Percentiles rank a stretch among this genome's conserved stretches.
These are phyloP conservation scores for Forsythia suspensa DNA, from an alignment of 257 asterid genomes.

Conservation along the genomic window DNA sequence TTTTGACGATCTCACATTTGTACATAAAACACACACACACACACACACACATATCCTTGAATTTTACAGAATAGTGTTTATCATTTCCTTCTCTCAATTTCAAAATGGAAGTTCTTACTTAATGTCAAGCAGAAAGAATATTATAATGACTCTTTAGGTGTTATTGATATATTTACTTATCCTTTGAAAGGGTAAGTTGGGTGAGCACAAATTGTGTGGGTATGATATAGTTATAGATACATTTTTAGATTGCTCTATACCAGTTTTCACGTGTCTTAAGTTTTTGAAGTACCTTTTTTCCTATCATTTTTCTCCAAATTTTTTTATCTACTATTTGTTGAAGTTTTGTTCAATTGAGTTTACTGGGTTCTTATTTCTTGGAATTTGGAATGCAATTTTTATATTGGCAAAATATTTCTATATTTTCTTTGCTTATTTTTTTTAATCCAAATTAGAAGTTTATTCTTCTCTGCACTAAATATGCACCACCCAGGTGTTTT, in stretches of 20 bases:
- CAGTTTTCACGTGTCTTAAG: background rate
- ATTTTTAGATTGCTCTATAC: background rate
- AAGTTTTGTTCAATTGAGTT: slow-evolving; percentile 3
- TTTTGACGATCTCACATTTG: slow-evolving; percentile 3
- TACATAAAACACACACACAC: no score
- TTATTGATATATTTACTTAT: slow-evolving; percentile 21
- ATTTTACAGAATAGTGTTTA: slow-evolving; percentile 9
- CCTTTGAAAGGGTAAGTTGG: slow-evolving; percentile 23
- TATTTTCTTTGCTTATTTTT: background rate
- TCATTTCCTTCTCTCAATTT: slow-evolving; percentile 20
- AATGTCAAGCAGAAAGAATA: slow-evolving; percentile 27
- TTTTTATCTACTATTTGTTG: background rate
- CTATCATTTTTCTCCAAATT: slow-evolving; percentile 10
- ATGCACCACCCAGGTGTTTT: background rate
- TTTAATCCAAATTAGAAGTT: no score
- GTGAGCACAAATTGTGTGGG: background rate
- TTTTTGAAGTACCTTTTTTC: background rate
- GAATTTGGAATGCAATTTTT: background rate
- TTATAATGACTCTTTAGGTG: slow-evolving; percentile 16
- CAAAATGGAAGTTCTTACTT: slow-evolving; percentile 29
- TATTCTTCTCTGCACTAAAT: no score
- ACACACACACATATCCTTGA: no score
- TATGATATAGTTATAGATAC: background rate
- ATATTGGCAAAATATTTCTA: background rate
- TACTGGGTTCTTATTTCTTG: background rate